phyloP scores from a whole-genome alignment of 2,329 filamentous ascomycete species.

The Epichloe amarillans region DNA sequence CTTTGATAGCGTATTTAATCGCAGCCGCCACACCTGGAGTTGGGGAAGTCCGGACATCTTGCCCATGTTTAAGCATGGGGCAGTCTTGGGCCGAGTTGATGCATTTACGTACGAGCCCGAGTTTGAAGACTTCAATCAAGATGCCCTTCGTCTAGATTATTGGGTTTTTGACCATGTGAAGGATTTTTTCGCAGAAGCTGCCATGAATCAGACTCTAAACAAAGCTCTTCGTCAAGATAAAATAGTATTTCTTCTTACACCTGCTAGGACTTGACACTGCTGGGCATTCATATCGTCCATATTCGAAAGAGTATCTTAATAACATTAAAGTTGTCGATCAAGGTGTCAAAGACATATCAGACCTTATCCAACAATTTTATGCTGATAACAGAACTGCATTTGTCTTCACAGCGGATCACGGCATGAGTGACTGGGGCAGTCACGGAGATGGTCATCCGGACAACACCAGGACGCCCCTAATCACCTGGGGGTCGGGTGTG shows the following conservation, averaged over 20 bases:
- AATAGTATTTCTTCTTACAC: slow-evolving; percentile 91
- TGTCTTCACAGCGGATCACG: slow-evolving; percentile 94
- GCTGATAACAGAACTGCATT: slow-evolving; percentile 76
- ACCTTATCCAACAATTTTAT: slow-evolving; percentile 78
- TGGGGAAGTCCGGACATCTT: slow-evolving; percentile 98
- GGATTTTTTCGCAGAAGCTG: slow-evolving; percentile 68
- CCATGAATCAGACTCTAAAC: slow-evolving; percentile 62
- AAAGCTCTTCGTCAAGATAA: slow-evolving; percentile 67
- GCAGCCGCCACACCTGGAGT: slow-evolving; percentile 93
- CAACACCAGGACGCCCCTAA: slow-evolving; percentile 86
- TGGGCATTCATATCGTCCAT: slow-evolving; percentile 76
- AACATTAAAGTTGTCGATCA: slow-evolving; percentile 92
- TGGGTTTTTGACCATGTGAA: slow-evolving; percentile 97
- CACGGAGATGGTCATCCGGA: slow-evolving; percentile 96
- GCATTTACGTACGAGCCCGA: slow-evolving; percentile 75
- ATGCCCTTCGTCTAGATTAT: slow-evolving; percentile 68
- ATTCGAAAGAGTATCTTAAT: slow-evolving; percentile 86
- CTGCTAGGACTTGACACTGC: slow-evolving; percentile 83
- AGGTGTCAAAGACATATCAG: slow-evolving; percentile 72
- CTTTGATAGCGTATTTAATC: slow-evolving; percentile 97
- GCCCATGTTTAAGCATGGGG: slow-evolving; percentile 94
- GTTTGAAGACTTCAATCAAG: slow-evolving; percentile 76
- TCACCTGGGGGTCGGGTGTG: slow-evolving; percentile 88
- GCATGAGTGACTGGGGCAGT: slow-evolving; percentile 99
- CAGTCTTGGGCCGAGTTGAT: slow-evolving; percentile 73